phyloP scores from a whole-genome alignment of 108 stramenopile genomes.

The Discostella stelligeroides region DNA sequence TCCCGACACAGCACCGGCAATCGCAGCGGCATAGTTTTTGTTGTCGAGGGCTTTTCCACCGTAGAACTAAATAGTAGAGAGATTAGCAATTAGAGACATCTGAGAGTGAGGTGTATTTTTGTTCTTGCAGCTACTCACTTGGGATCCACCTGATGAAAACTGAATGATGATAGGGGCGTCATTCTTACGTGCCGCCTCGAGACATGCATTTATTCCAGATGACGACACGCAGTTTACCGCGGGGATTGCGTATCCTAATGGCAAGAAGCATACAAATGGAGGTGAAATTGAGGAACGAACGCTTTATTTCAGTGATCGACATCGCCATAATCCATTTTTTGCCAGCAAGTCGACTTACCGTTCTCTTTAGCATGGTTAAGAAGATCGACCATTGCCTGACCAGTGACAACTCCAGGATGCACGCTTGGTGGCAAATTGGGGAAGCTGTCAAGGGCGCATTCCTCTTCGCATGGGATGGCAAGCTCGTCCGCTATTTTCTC shows the following conservation, averaged over 20 bases:
- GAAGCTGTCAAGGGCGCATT: constrained; percentile 74
- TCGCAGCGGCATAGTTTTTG: constrained; percentile 76
- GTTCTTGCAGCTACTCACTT: constrained; percentile 32
- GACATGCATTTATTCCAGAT: constrained; percentile 88
- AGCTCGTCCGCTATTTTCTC: constrained; percentile 62
- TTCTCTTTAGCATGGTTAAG: constrained; percentile 79
- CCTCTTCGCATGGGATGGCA: constrained; percentile 75
- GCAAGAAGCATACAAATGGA: background rate
- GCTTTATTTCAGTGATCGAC: background rate
- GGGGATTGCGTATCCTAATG: constrained; percentile 87
- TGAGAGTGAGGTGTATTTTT: background rate
- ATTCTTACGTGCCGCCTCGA: constrained; percentile 89
- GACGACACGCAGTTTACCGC: constrained; percentile 93
- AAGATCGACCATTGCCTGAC: constrained; percentile 78
- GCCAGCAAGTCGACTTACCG: constrained; percentile 53
- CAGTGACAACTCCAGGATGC: constrained; percentile 82
- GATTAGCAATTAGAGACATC: constrained; percentile 10
- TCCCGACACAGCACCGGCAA: constrained; percentile 89
- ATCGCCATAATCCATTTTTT: constrained; percentile 20
- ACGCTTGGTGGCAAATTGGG: constrained; percentile 79
- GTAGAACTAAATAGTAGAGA: constrained; percentile 62
- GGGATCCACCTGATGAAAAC: constrained; percentile 86
- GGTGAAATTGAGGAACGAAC: background rate
- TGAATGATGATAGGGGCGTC: constrained; percentile 93
- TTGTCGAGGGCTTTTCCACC: constrained; percentile 91